Evolutionary conservation across 1,284 basidiomycete species (phyloP), one percentile per base, ranked within the genome.

Genomic region (Vanrija sp.): DNA sequence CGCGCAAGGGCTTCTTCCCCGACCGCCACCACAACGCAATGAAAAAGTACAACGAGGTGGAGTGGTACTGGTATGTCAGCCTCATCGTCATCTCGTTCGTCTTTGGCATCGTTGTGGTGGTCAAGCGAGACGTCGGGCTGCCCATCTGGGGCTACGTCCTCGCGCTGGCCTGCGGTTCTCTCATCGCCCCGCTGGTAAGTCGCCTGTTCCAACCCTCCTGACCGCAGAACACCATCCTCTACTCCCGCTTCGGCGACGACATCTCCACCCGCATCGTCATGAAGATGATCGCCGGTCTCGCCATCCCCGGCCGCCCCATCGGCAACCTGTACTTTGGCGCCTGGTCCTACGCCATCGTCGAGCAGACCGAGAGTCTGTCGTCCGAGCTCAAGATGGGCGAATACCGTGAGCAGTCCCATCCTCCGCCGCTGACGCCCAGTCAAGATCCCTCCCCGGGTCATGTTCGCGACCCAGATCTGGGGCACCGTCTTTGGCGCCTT

Each of bases 11-110:
- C 53, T 76, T 76, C 4, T 80, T 80, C 59, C 78, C 81, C 0
- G 84, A 85, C 65, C 81, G 80, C 7, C 84, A 86, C 67, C 85
- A 60, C 46, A 27, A 39, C 18, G 62, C 58, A n/a, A 73, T 73
- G 71, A 63, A 60, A 50, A 31, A 25, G 10, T 73, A 71, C 53
- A 61, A 62, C 20, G 68, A 71, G 41, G 69, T 60, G 0, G 64
- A 65, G 0, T 52, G 49, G 49, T 68, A 60, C 58, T 72, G 67
- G 67, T 73, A 71, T 47, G 36, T 47, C 2, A 19, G 18, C 15
- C 39, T 60, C 14, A 44, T 67, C 15, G 42, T 49, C 18, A 20
- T 65, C 38, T 48, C 55, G 5, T 64, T 66, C 20, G 51, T 60
- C 6, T 25, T 61, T 19, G 61, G 65, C 18, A 37, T 70, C 19